phyloP scores from a whole-genome alignment of 2,329 filamentous ascomycete genomes.

The Epichloe glyceriae region DNA sequence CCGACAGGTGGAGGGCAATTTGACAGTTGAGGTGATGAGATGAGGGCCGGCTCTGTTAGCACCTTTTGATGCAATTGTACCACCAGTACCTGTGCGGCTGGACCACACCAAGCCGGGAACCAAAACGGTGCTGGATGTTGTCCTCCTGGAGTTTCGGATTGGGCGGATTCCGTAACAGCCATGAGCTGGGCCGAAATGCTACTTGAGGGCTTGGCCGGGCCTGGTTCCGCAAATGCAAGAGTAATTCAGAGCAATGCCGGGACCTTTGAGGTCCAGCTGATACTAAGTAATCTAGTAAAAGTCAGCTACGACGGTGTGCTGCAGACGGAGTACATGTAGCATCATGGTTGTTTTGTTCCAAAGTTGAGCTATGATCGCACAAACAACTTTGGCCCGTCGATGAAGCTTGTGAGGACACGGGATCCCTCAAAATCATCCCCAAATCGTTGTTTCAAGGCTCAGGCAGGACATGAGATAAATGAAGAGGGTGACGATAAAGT shows the following conservation, averaged over 20 bases:
- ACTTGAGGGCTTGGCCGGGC: neutral
- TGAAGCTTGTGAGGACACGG: neutral
- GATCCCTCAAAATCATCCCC: no score
- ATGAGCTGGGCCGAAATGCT: neutral
- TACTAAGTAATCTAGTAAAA: neutral
- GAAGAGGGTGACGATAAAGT: neutral
- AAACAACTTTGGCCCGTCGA: neutral
- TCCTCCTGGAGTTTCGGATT: neutral
- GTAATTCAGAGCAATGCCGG: neutral
- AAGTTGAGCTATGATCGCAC: neutral
- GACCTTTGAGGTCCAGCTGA: neutral
- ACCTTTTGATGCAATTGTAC: neutral
- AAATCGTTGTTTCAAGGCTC: neutral
- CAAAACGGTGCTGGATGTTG: neutral
- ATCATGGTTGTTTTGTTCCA: neutral
- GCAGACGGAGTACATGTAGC: neutral
- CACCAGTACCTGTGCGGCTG: neutral
- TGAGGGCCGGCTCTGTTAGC: neutral
- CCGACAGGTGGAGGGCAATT: neutral
- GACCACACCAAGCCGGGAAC: neutral
- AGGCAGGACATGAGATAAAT: neutral
- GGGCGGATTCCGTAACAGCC: neutral
- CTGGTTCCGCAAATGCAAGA: neutral
- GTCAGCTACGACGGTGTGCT: neutral
- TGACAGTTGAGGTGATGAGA: neutral